Conservation (phyloP, 768 basidiomycete species). For the Jaapia argillacea region DNA sequence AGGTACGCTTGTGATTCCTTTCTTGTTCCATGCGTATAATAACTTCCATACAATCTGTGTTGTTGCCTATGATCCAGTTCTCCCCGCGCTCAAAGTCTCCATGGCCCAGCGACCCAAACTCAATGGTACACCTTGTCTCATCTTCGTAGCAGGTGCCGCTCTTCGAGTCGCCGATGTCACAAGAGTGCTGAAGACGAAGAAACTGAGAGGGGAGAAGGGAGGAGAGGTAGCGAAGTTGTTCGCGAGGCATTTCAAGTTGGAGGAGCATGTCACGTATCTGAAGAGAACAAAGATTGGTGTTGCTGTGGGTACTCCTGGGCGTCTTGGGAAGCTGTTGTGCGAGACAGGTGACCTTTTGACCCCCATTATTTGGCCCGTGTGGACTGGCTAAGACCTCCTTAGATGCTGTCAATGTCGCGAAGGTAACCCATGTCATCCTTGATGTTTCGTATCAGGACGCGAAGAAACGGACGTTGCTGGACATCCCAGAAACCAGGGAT, state of each 20-base stretch:
- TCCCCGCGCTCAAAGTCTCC: constrained; percentile 58
- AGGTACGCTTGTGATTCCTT: constrained; percentile 32
- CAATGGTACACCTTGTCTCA: constrained; percentile 76
- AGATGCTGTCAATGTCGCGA: constrained; percentile 67
- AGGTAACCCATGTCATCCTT: constrained; percentile 77
- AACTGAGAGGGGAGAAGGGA: constrained; percentile 68
- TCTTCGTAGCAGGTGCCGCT: constrained; percentile 84
- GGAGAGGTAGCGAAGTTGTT: constrained; percentile 94
- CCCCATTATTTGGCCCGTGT: neutral
- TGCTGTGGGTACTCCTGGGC: constrained; percentile 87
- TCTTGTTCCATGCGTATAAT: neutral
- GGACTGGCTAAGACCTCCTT: constrained; percentile 8
- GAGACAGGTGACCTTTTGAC: constrained; percentile 43
- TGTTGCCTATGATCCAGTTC: no score
- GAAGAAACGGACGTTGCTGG: constrained; percentile 67
- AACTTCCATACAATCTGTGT: no score
- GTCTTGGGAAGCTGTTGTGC: constrained; percentile 77
- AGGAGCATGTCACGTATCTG: constrained; percentile 80
- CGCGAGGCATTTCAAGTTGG: constrained; percentile 87
- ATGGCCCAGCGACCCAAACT: constrained; percentile 68
- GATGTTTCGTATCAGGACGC: constrained; percentile 66
- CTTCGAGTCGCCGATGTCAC: constrained; percentile 87
- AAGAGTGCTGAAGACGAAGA: constrained; percentile 58
- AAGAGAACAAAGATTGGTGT: constrained; percentile 77
- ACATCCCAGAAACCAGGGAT: constrained; percentile 77